Conservation (phyloP, 225 moss, liverwort and hornwort genomes). For the Thuidium tamariscinum region DNA sequence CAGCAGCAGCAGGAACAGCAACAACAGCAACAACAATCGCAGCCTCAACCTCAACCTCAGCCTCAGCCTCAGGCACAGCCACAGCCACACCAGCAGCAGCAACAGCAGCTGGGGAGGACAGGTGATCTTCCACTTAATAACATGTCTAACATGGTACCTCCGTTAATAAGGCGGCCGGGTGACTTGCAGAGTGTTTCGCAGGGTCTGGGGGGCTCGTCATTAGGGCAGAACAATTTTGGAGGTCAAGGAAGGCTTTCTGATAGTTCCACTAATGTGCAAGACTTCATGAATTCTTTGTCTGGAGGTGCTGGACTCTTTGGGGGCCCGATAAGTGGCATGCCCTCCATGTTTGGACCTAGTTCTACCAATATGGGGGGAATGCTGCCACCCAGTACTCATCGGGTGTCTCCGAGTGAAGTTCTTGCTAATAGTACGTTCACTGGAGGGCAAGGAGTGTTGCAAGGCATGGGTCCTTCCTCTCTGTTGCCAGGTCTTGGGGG, state of each 20-base stretch:
- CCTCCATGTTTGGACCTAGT: constrained; percentile 72
- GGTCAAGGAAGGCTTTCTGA: constrained; percentile 52
- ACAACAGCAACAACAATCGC: neutral
- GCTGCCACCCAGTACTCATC: constrained; percentile 62
- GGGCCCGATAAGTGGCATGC: constrained; percentile 45
- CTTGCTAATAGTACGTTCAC: constrained; percentile 37
- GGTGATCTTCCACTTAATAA: constrained; percentile 88
- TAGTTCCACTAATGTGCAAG: constrained; percentile 57
- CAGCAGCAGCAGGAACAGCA: neutral
- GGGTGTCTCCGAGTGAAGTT: constrained; percentile 53
- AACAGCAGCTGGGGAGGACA: constrained; percentile 75
- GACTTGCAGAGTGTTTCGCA: constrained; percentile 79
- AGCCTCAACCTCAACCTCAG: neutral
- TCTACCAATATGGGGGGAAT: constrained; percentile 68
- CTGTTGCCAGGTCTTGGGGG: constrained; percentile 65
- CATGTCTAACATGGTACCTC: constrained; percentile 58
- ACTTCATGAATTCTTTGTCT: constrained; percentile 82
- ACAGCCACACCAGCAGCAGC: constrained; percentile 19
- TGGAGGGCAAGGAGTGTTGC: constrained; percentile 55
- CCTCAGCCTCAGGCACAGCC: neutral
- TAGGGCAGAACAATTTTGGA: constrained; percentile 69
- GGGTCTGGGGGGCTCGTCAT: constrained; percentile 59
- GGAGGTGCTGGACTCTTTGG: constrained; percentile 50
- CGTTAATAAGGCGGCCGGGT: constrained; percentile 70
- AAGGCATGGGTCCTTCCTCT: constrained; percentile 59